Base-by-base conservation (phyloP, 192 early-diverging fungal species). In the Linnemannia hyalina region DNA sequence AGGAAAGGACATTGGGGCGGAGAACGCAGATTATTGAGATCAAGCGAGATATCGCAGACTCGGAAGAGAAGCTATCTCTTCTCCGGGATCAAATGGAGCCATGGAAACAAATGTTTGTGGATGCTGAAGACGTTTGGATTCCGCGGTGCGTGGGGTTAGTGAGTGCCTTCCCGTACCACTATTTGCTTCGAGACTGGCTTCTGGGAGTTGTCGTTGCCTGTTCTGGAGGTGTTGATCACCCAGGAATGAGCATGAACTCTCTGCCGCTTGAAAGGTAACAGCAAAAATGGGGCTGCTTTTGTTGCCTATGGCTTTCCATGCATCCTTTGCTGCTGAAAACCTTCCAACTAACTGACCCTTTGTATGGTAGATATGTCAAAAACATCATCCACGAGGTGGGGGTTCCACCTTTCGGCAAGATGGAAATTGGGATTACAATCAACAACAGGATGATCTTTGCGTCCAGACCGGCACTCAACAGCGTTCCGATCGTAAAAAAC, bases 101-200 rank as follows among this genome's bases (percentile, higher is more conserved):
- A 20, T 89, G 95, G 72, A 90, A 89, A 68, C 78, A 87, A 41
- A 90, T 88, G 4, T 81, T 92, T 32, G 88, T 95, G 32, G 90
- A 92, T 38, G 72, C 83, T 44, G 92, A 93, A 4, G 88, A 94
- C 75, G 87, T 95, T 4, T 97, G 95, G 91, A 88, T 94, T 2
- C 95, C 95, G 38, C 84, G 93, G 52, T 88, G 90, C 71, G 82
- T 96, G 32, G 96, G 96, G 1, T 82, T 97, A 16, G 80, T 95
- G 32, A 94, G 95, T 77, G 89, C 91, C 29, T 91, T 94, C 79
- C 93, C 96, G 47, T 97, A 94, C 90, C 90, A 94, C 80, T 92
- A 95, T 68, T 80, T 97, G 26, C 86, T 95, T 54, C 89, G 93
- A 54, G 96, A 97, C 78, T 97, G 96, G 96, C 80, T 96, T 18